Evolutionary conservation across 139 green algal species (phyloP).

Genomic region (Chlorella sp.): DNA sequence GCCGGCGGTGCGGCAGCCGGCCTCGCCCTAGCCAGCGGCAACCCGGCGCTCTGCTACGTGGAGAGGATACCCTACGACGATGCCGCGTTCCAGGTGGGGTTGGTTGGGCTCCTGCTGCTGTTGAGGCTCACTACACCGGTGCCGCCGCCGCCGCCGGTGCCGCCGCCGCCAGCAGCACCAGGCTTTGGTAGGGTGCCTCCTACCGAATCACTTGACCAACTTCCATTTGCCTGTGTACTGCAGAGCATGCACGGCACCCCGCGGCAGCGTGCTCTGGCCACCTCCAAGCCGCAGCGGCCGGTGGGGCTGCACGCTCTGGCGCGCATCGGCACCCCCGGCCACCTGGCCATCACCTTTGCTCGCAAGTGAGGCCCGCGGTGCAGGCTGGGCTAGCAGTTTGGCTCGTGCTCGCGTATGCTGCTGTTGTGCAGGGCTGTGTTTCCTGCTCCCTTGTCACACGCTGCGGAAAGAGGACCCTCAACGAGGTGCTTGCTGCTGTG

Average conservation of each 20-base stretch:
- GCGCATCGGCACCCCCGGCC: neutral
- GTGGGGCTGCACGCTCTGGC: neutral
- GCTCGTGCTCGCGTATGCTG: too few relatives aligned
- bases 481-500: too few relatives aligned
- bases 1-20: neutral
- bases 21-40: neutral
- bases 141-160: neutral
- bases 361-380: constrained; percentile 31
- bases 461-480: too few relatives aligned
- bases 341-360: constrained; percentile 11
- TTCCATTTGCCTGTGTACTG: neutral
- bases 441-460: too few relatives aligned
- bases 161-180: neutral
- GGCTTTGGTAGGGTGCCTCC: too few relatives aligned
- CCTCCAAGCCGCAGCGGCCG: constrained; percentile 15
- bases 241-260: constrained; percentile 5
- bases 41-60: constrained; percentile 25
- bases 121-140: neutral
- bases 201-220: too few relatives aligned
- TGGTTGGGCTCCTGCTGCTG: neutral
- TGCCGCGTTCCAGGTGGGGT: constrained; percentile 37
- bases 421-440: too few relatives aligned
- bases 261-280: neutral
- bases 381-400: too few relatives aligned
- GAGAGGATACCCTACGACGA: constrained; percentile 35